Base-by-base conservation (phyloP, 768 basidiomycete genomes). In the Xerocomellus chrysenteron region DNA sequence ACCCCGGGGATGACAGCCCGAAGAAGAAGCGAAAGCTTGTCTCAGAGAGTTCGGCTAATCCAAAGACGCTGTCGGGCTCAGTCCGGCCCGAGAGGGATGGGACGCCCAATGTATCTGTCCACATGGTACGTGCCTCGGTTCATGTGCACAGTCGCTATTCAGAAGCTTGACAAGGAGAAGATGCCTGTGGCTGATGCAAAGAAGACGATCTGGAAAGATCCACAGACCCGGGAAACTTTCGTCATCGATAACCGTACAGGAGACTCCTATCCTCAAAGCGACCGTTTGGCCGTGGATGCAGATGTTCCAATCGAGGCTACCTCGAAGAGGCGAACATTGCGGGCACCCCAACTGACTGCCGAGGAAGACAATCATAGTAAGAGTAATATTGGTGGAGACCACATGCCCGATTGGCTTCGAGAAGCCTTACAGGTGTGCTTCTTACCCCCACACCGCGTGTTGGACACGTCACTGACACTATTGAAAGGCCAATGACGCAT, bases 201-300 rank as follows among this genome's bases (percentile, higher is more conserved):
- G 48, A 58, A 54, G 55, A 47, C 30, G 13, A 36, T 73, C 21
- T 90, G 89, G 88, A 79, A 73, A 32, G 88, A 93, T 73, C 80
- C 82, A n/a, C 69, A 62, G 14, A 88, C 85, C 5, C 79, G 82
- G 14, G 75, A 84, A 65, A 72, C 68, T 3, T 87, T 85, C 64
- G 55, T 81, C n/a, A 72, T 92, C 16, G 83, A 94, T 65, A 66
- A 69, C n/a, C 78, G 82, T 50, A 90, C 87, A 11, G 88, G 89
- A 11, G 84, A 90, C 66, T 90, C 87, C 9, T 77, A 78, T 68
- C 73, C 72, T 32, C 72, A 69, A 57, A 58, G 61, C 26, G 58
- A 58, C 36, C 57, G 40, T 55, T 62, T 40, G 50, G 33, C 26
- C 51, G 48, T 54, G 36, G 52, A 36, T 37, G 40, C 40, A 42